These are phyloP conservation scores for Solanum raphanifolium DNA, from an alignment of 257 asterid genomes.

Conservation along the genomic window DNA sequence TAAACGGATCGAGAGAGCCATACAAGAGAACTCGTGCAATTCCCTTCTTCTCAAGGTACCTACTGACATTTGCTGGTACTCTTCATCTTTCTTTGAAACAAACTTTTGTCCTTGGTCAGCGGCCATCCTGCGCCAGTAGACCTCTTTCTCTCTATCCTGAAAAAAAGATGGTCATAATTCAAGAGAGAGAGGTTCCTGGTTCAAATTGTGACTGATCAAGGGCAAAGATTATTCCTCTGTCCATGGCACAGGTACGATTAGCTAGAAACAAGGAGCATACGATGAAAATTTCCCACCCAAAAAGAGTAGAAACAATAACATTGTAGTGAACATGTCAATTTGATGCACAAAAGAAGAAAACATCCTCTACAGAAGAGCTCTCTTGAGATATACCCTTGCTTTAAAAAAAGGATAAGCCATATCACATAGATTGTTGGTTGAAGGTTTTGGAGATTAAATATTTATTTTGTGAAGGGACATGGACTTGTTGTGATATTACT, in stretches of 20 bases:
- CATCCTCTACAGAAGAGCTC: neutral
- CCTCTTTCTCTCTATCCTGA: neutral
- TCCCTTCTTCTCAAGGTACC: slow-evolving; percentile 83
- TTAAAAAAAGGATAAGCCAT: neutral
- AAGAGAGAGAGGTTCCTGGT: neutral
- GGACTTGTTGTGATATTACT: neutral
- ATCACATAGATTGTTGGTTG: neutral
- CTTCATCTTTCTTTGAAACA: neutral
- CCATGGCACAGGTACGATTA: neutral
- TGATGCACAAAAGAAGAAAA: neutral
- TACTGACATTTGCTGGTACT: slow-evolving; percentile 7
- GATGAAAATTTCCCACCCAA: neutral
- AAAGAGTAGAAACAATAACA: neutral
- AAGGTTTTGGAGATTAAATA: neutral
- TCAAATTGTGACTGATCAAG: neutral
- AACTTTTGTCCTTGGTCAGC: neutral
- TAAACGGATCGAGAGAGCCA: slow-evolving; percentile 86
- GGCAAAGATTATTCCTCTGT: neutral
- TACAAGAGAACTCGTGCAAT: slow-evolving; percentile 73
- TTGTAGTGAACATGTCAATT: neutral
- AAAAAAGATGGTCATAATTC: neutral
- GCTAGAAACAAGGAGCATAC: neutral
- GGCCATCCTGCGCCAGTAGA: neutral
- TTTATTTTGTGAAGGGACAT: neutral
- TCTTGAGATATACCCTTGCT: neutral